Evolutionary conservation across 2,329 filamentous ascomycete species (phyloP).

Genomic region (Aspergillus pseudoterreus): DNA sequence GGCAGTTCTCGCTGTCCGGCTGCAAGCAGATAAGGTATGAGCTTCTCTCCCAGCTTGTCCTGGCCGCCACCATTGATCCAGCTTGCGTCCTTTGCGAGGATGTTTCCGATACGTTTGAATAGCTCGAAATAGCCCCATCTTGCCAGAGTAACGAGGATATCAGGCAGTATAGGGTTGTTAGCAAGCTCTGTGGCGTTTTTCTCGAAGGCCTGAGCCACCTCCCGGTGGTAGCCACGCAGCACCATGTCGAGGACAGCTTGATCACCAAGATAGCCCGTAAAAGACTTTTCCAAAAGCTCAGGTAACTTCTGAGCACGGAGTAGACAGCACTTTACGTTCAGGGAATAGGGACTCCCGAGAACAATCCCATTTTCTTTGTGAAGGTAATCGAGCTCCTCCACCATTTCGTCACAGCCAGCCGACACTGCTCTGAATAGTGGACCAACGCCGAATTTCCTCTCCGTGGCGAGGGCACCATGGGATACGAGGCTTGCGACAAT

Average conservation of each 20-base stretch:
- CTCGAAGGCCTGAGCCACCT: slow-evolving; percentile 10
- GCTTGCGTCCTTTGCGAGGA: background rate
- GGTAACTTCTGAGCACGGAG: background rate
- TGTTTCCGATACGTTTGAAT: slow-evolving; percentile 10
- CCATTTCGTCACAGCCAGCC: slow-evolving; percentile 11
- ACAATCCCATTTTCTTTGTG: background rate
- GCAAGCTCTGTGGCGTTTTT: background rate
- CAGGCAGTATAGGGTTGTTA: slow-evolving; percentile 1
- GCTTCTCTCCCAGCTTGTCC: background rate
- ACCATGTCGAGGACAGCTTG: slow-evolving; percentile 6
- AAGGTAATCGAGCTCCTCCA: slow-evolving; percentile 4
- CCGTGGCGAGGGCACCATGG: slow-evolving; percentile 5
- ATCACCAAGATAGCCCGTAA: background rate
- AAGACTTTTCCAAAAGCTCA: background rate
- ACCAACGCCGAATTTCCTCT: background rate
- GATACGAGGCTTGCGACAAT: slow-evolving; percentile 10
- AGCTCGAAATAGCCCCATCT: slow-evolving; percentile 17
- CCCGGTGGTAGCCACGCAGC: slow-evolving; percentile 3
- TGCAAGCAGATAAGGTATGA: slow-evolving; percentile 12
- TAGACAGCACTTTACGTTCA: background rate
- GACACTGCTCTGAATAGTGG: slow-evolving; percentile 5
- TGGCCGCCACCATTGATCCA: slow-evolving; percentile 16
- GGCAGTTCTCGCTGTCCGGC: slow-evolving; percentile 13
- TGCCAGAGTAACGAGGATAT: slow-evolving; percentile 10
- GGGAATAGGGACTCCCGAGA: background rate